These are phyloP conservation scores for Rhizophora apiculata DNA, from an alignment of 345 rosid genomes.

Conservation along the genomic window DNA sequence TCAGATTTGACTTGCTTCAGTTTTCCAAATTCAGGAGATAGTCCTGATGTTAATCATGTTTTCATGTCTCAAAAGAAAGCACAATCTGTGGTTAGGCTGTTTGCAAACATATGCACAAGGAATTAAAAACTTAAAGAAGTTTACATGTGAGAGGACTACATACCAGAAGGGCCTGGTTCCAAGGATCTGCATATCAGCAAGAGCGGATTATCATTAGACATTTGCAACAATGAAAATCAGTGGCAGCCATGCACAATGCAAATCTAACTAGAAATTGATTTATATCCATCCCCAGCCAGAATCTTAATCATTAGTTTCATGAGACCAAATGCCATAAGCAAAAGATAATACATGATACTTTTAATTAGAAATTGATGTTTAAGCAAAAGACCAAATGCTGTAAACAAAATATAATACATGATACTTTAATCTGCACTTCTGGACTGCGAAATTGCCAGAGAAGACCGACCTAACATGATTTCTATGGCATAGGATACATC, in stretches of 20 bases:
- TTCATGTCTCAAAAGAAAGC: not conserved
- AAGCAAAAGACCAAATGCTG: not conserved
- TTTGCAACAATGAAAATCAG: not conserved
- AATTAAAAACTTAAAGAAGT: not conserved
- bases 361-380: not conserved
- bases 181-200: slow-evolving; percentile 57
- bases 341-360: too few species aligned
- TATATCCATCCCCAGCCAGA: not conserved
- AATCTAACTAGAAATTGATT: not conserved
- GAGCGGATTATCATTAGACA: not conserved
- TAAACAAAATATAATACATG: not conserved
- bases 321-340: too few species aligned
- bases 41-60: too few species aligned
- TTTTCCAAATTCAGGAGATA: not conserved
- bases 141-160: slow-evolving; percentile 4
- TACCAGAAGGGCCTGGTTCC: slow-evolving; percentile 75
- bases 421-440: too few species aligned
- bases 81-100: not conserved
- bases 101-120: not conserved
- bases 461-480: too few species aligned
- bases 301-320: not conserved
- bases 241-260: not conserved
- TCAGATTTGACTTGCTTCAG: slow-evolving; percentile 10
- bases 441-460: too few species aligned
- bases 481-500: too few species aligned